phyloP scores from a whole-genome alignment of 805 yeast genomes.

The Kuraishia floccosa region DNA sequence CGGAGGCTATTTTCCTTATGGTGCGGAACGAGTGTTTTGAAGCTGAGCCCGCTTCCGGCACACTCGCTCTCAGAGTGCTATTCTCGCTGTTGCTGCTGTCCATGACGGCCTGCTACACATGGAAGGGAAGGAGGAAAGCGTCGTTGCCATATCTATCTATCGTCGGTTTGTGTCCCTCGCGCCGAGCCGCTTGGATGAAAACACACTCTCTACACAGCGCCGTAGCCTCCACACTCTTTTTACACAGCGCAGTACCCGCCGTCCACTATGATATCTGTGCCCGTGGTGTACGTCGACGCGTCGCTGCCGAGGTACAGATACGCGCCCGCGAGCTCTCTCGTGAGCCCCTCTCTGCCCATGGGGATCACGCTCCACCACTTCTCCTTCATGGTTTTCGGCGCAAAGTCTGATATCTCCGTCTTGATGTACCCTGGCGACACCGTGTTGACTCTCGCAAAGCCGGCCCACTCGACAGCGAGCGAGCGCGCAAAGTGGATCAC shows the following conservation, averaged over 20 bases:
- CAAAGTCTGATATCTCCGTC: slow-evolving; percentile 49
- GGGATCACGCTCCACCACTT: slow-evolving; percentile 48
- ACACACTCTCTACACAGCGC: no score
- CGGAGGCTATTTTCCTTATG: no score
- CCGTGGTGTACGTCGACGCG: slow-evolving; percentile 73
- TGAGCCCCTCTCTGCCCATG: slow-evolving; percentile 63
- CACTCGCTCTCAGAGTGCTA: background rate
- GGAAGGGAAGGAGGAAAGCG: no score
- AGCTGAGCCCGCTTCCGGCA: no score
- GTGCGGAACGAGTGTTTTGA: no score
- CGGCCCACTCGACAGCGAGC: slow-evolving; percentile 83
- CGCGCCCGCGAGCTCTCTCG: slow-evolving; percentile 71
- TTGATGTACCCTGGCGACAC: slow-evolving; percentile 82
- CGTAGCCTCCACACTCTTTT: no score
- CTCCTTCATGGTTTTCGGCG: slow-evolving; percentile 29
- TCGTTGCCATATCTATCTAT: no score
- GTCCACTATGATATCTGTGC: slow-evolving; percentile 65
- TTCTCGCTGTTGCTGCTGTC: background rate
- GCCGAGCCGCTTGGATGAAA: no score
- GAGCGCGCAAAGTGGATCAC: slow-evolving; percentile 67
- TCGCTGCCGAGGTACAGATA: slow-evolving; percentile 71
- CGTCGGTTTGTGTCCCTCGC: no score
- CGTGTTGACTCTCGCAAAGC: slow-evolving; percentile 75
- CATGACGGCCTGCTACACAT: no score
- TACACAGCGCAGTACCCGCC: slow-evolving; percentile 61